Evolutionary conservation across 2,329 filamentous ascomycete genomes (phyloP).

Genomic region (Botrytis tulipae): DNA sequence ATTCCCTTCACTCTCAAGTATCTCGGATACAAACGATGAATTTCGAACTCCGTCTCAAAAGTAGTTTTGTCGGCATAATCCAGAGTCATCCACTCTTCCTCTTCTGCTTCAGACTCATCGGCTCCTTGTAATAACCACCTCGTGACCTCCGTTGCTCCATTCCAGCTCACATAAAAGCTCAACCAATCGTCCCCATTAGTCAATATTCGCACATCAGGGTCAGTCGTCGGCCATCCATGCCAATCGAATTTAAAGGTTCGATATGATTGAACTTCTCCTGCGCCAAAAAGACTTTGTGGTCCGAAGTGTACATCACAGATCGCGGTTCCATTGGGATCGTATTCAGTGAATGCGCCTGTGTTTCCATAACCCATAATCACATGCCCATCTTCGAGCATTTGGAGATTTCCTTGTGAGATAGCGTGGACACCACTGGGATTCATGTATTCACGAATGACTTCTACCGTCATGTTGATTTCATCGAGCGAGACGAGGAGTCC

Average conservation of each 20-base stretch:
- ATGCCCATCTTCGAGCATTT: slow-evolving; percentile 32
- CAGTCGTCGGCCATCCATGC: slow-evolving; percentile 41
- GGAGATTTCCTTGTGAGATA: slow-evolving; percentile 30
- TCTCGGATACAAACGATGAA: slow-evolving; percentile 2
- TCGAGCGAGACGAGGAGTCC: slow-evolving; percentile 33
- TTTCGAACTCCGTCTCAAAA: slow-evolving; percentile 17
- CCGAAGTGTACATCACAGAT: slow-evolving; percentile 41
- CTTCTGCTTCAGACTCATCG: slow-evolving; percentile 5
- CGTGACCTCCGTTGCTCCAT: slow-evolving; percentile 49
- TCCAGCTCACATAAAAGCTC: slow-evolving; percentile 53
- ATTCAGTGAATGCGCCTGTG: slow-evolving; percentile 31
- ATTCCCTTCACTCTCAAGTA: slow-evolving; percentile 16
- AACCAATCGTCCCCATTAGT: slow-evolving; percentile 33
- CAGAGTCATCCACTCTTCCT: slow-evolving; percentile 7
- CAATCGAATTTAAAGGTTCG: slow-evolving; percentile 43
- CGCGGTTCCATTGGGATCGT: slow-evolving; percentile 36
- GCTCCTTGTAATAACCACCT: slow-evolving; percentile 41
- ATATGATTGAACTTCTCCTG: slow-evolving; percentile 41
- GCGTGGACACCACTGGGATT: slow-evolving; percentile 29
- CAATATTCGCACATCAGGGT: slow-evolving; percentile 42
- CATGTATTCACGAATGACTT: slow-evolving; percentile 26
- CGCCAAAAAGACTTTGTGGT: slow-evolving; percentile 39
- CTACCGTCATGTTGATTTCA: slow-evolving; percentile 25
- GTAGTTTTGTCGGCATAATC: slow-evolving; percentile 15
- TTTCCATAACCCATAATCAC: slow-evolving; percentile 33